These are phyloP conservation scores for Cercospora sesami DNA, from an alignment of 2,329 filamentous ascomycete species.

Conservation along the genomic window DNA sequence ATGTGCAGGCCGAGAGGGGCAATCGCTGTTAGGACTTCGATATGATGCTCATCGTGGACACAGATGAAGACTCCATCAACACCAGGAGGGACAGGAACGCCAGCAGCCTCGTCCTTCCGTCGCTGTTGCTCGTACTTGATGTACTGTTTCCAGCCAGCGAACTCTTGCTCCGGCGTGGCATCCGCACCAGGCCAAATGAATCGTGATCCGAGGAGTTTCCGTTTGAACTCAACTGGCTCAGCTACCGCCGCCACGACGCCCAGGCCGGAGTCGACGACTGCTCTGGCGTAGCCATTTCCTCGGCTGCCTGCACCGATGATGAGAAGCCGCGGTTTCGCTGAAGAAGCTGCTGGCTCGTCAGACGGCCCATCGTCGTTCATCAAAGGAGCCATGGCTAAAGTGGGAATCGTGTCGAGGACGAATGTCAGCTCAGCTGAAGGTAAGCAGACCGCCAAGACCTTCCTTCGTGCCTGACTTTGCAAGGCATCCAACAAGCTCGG, in stretches of 20 bases:
- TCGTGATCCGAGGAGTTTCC: constrained; percentile 65
- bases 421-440: constrained; percentile 4
- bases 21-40: constrained; percentile 73
- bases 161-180: constrained; percentile 64
- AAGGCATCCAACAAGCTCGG: not conserved
- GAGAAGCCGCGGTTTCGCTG: constrained; percentile 58
- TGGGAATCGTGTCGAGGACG: not conserved
- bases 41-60: constrained; percentile 86
- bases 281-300: constrained; percentile 70
- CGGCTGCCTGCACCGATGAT: constrained; percentile 82
- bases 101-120: constrained; percentile 54
- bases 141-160: constrained; percentile 73
- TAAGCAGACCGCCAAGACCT: not conserved
- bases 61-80: constrained; percentile 65
- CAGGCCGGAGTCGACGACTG: constrained; percentile 63
- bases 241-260: constrained; percentile 75
- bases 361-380: constrained; percentile 18
- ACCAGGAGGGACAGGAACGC: constrained; percentile 43
- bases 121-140: constrained; percentile 68
- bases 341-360: not conserved
- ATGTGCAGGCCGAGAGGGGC: constrained; percentile 72
- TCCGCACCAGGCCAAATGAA: constrained; percentile 67
- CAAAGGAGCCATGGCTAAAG: constrained; percentile 24
- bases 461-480: not conserved
- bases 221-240: constrained; percentile 77